phyloP scores from a whole-genome alignment of 2,329 filamentous ascomycete genomes.

The Ambrosiella beaveri region DNA sequence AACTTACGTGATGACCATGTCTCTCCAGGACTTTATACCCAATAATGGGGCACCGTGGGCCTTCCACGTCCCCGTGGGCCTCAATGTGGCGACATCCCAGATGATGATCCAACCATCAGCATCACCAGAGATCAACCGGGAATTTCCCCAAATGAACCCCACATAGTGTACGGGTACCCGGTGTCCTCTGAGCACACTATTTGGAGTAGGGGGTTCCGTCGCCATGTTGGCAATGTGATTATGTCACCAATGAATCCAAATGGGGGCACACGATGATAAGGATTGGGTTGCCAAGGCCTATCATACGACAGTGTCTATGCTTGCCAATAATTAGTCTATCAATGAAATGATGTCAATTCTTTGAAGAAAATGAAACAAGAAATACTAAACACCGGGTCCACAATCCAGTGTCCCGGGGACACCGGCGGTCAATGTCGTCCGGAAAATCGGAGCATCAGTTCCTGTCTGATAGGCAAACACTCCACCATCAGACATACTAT shows the following conservation, averaged over 20 bases:
- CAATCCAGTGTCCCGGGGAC: too few species aligned
- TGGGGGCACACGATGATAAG: too few species aligned
- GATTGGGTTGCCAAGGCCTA: too few species aligned
- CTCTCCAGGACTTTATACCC: background rate
- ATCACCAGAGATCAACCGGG: conserved; percentile 69
- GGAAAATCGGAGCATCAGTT: too few species aligned
- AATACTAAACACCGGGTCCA: too few species aligned
- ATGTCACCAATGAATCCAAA: background rate
- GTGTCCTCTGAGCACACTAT: conserved; percentile 68
- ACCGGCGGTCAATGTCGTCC: too few species aligned
- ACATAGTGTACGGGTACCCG: conserved; percentile 61
- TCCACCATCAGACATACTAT: too few species aligned
- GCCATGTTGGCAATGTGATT: background rate
- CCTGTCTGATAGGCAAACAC: too few species aligned
- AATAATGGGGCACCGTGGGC: conserved; percentile 36
- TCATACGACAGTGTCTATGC: too few species aligned
- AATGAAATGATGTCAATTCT: too few species aligned
- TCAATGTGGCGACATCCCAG: conserved; percentile 71
- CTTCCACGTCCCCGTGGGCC: conserved; percentile 70
- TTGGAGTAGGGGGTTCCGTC: conserved; percentile 21
- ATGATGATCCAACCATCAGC: conserved; percentile 75
- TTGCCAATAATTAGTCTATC: too few species aligned
- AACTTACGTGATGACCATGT: conserved; percentile 51
- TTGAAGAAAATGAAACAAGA: too few species aligned
- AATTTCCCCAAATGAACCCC: conserved; percentile 54